Evolutionary conservation across 2,329 filamentous ascomycete genomes (phyloP), one percentile per base, ranked within the genome.

Genomic region (Emergomyces africanus): DNA sequence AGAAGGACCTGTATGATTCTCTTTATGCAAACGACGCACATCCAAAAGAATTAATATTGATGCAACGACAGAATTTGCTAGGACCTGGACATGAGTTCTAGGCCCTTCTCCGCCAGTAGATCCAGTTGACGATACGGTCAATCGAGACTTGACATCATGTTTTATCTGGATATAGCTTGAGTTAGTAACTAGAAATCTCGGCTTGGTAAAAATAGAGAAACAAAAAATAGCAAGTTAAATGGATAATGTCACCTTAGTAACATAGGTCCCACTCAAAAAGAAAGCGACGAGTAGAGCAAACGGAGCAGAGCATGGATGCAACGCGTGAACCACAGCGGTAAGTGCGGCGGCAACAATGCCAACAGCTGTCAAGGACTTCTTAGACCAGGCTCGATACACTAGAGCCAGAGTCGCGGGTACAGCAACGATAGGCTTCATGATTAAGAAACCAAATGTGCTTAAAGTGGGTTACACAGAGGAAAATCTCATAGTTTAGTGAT

Each of bases 231-330:
- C 54, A 60, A 60, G 44, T 23, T 20, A 59, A 55, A 58, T 68
- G n/a, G 12, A 20, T 18, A 49, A 49, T 10, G n/a, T 30, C 71
- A 90, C 88, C 77, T 92, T 91, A 0, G 92, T 96, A 0, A 86
- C 90, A 57, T 84, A 79, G 1, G 88, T 95, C 1, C 90, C 94
- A 4, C 87, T 84, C 2, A 95, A 76, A 73, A 96, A 97, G 77
- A 97, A 97, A 41, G 90, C 82, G 55, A 82, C 81, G 1, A 97
- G 79, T 12, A 96, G 79, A 33, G 82, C 82, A 74, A 96, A 95
- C n/a, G 90, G 91, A n/a, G 91, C 78, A 61, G 88, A 89, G 86
- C 90, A 96, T 3, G 92, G 92, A 72, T 97, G 91, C n/a, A 91
- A 75, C 18, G 90, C 90, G 72, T 99, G 94, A 12, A 87, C 83